Base-by-base conservation (phyloP, 2,329 filamentous ascomycete species). In the Aspergillus sp. region DNA sequence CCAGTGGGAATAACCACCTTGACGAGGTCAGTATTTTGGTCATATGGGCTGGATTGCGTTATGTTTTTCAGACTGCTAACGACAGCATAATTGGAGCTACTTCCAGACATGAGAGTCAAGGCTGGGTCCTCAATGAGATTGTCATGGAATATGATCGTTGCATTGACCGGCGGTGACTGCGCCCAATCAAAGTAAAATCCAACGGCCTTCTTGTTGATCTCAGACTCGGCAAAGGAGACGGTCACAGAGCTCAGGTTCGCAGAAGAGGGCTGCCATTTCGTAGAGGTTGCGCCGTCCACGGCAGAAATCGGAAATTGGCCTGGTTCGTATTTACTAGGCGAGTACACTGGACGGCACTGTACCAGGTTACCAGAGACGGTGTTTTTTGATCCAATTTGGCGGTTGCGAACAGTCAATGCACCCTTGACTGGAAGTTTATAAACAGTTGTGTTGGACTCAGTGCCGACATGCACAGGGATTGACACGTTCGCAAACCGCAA, bases 281-380 rank as follows among this genome's bases (percentile, higher is more conserved):
- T 87, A 12, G 77, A 77, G 5, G 77, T 70, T 2, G 81, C 81
- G 41, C 84, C 84, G 53, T 88, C 84, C 40, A 85, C 75, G 3
- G 81, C 82, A 0, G 77, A 73, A 41, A 85, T 70, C 1, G 85
- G 83, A 66, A 88, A 86, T 61, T 88, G 85, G 10, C 85, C 85
- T 0, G 81, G 77, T 27, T 74, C 66, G 55, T 75, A 79, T 2
- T 61, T 57, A 33, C 73, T 60, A 0, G 67, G 59, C 2, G 76
- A 79, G 11, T 59, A 61, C 0, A 76, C 75, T 1, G 79, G 72
- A 4, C 70, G 72, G 60, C 84, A 88, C 65, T 88, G 84, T 0
- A 79, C 72, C 27, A 86, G 69, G 58, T 88, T 87, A 7, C 76
- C 76, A 0, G 70, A 55, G 2, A 77, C 65, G 0, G 82, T 84